Evolutionary conservation across 208 protist genomes (phyloP), one percentile per base, ranked within the genome.

Genomic region (Crithidia mellificae): DNA sequence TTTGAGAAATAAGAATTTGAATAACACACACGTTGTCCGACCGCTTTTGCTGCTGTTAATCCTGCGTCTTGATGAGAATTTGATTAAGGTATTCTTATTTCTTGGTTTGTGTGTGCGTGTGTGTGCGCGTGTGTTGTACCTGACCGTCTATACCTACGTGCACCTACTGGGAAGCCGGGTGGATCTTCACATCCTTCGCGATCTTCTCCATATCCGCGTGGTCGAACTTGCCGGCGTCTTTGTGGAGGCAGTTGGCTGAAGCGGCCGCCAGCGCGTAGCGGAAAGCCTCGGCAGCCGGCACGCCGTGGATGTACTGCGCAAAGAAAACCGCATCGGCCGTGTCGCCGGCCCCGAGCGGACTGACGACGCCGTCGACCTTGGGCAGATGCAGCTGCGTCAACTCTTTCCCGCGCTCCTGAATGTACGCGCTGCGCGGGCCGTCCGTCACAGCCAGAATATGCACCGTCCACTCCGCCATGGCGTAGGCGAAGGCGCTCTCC

Each of bases 171-270:
- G n/a, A n/a, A n/a, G n/a, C n/a, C n/a, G n/a, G n/a, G n/a, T n/a
- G n/a, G n/a, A n/a, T n/a, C n/a, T n/a, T n/a, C n/a, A n/a, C n/a
- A n/a, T n/a, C n/a, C n/a, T n/a, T n/a, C n/a, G n/a, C n/a, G n/a
- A n/a, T n/a, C n/a, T n/a, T n/a, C n/a, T n/a, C n/a, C n/a, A n/a
- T n/a, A n/a, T n/a, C n/a, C n/a, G n/a, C n/a, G n/a, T n/a, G n/a
- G n/a, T n/a, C n/a, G n/a, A n/a, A n/a, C 55, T 85, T 84, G 30
- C 34, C 73, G 25, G 74, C 67, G 27, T 84, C 69, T 36, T 49
- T 50, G 15, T 84, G 73, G 2, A 77, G 54, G 62, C 78, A 84
- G 69, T 80, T 84, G 12, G 69, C 73, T 1, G 78, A 77, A 22
- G 74, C 74, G 1, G 78, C 78, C 6, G 74, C 65, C 27, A 80